Conservation (phyloP, 805 yeast genomes). For the Ogataea allantospora region DNA sequence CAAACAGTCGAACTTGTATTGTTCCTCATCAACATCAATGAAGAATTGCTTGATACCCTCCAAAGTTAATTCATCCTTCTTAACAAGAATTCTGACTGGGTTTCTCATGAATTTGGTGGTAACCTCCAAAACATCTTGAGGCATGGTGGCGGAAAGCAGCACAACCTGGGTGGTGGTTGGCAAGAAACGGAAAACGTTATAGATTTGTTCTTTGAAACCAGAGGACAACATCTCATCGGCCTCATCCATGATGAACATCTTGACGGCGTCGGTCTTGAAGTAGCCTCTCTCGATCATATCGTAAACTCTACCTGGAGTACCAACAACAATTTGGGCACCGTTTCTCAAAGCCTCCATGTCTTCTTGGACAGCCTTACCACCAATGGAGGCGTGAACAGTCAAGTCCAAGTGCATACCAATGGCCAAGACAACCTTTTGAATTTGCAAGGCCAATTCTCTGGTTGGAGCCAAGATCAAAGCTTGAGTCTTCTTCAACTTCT, state of each 20-base stretch:
- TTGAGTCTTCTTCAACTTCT: constrained; percentile 70
- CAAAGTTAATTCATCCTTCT: constrained; percentile 88
- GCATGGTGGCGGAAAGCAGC: constrained; percentile 91
- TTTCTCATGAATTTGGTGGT: constrained; percentile 89
- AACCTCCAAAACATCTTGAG: constrained; percentile 86
- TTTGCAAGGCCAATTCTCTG: constrained; percentile 92
- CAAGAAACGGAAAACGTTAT: constrained; percentile 80
- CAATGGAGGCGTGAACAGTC: constrained; percentile 87
- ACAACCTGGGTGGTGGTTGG: constrained; percentile 91
- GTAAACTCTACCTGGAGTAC: constrained; percentile 94
- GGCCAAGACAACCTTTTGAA: constrained; percentile 81
- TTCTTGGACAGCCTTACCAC: constrained; percentile 82
- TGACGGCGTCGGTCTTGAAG: constrained; percentile 69
- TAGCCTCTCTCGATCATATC: constrained; percentile 88
- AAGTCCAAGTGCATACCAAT: constrained; percentile 87
- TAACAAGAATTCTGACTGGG: constrained; percentile 91
- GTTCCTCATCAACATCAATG: constrained; percentile 88
- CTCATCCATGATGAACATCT: constrained; percentile 90
- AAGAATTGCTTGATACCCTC: constrained; percentile 94
- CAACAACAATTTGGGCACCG: constrained; percentile 91
- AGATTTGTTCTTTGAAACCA: constrained; percentile 94
- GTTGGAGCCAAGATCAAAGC: constrained; percentile 93
- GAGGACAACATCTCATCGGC: constrained; percentile 93
- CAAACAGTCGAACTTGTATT: constrained; percentile 90
- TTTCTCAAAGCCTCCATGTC: constrained; percentile 70